These are phyloP conservation scores for Cercospora sp. DNA, from an alignment of 2,329 filamentous ascomycete genomes.

Conservation along the genomic window DNA sequence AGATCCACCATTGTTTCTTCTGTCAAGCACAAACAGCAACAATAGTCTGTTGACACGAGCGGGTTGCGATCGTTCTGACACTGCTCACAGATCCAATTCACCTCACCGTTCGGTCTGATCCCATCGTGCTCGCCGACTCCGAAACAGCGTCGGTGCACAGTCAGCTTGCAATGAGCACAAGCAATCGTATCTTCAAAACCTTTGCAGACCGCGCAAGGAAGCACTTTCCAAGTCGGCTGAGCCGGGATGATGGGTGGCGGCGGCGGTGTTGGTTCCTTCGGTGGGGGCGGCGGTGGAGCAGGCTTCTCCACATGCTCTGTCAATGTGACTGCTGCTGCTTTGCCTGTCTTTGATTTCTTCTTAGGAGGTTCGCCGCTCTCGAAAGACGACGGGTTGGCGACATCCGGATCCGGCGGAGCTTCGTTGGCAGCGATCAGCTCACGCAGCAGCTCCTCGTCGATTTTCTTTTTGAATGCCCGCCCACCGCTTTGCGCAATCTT, in stretches of 20 bases:
- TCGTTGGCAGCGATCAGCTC: conserved; percentile 69
- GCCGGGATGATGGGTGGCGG: conserved; percentile 69
- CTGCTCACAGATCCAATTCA: conserved; percentile 93
- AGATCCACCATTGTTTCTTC: conserved; percentile 79
- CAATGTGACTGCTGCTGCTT: conserved; percentile 44
- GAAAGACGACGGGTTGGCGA: conserved; percentile 27
- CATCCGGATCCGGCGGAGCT: conserved; percentile 31
- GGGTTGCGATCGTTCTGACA: conserved; percentile 92
- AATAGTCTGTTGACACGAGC: conserved; percentile 88
- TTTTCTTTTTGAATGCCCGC: conserved; percentile 80
- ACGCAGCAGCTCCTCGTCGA: conserved; percentile 88
- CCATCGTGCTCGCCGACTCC: conserved; percentile 70
- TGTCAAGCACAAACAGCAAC: conserved; percentile 88
- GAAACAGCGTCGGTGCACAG: conserved; percentile 90
- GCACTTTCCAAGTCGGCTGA: conserved; percentile 71
- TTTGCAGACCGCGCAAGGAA: conserved; percentile 84
- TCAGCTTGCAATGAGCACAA: conserved; percentile 85
- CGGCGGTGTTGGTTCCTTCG: conserved; percentile 58
- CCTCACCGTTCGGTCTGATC: conserved; percentile 47
- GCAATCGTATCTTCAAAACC: conserved; percentile 71
- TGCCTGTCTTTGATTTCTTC: conserved; percentile 59
- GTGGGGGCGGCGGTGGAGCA: conserved; percentile 51
- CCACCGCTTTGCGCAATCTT: conserved; percentile 82
- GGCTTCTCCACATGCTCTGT: conserved; percentile 57
- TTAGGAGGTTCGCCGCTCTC: conserved; percentile 54